Evolutionary conservation across 495 filamentous ascomycete genomes (phyloP), one percentile per base, ranked within the genome.

Genomic region (Daldinia concentrica): DNA sequence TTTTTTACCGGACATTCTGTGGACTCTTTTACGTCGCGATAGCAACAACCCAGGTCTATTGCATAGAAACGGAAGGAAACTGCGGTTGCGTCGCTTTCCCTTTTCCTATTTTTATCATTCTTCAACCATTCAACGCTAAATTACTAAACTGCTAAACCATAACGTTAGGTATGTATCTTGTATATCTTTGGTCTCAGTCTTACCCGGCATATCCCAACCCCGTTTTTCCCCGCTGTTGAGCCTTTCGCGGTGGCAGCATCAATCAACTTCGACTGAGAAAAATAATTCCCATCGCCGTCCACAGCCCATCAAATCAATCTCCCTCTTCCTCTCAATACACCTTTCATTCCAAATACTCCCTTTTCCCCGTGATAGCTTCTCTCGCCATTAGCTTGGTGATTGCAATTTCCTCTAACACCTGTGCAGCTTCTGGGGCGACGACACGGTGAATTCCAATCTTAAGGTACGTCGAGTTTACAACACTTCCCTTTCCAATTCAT

Each of bases 211-310:
- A 36, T 57, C 54, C 54, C 29, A 57, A 51, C 41, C 54, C 63
- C 48, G 50, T 54, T 48, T 48, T 48, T 27, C 48, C 45, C 57
- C 36, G 41, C 63, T 52, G 63, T 55, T 66, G 57, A 62, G 45
- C 52, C 54, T 60, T 59, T 43, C 34, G 27, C 19, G 32, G 64
- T 70, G 37, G 66, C 30, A 51, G 68, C 57, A 64, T 67, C 64
- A 65, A 48, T 51, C n/a, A 43, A 62, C 52, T 48, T 63, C 24
- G 62, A 56, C 60, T 52, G 50, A 68, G 61, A 62, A 73, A 73
- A 73, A 69, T 73, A 69, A 68, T 73, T 22, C 65, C 65, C 54
- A 64, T 64, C 39, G 52, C 30, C 39, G 43, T 69, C 61, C 29
- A 41, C 55, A 73, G 62, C 62, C 60, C 66, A 59, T 57, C 62